Evolutionary conservation across 495 filamentous ascomycete genomes (phyloP), one percentile per base, ranked within the genome.

Genomic region (Trichocladium antarcticum): DNA sequence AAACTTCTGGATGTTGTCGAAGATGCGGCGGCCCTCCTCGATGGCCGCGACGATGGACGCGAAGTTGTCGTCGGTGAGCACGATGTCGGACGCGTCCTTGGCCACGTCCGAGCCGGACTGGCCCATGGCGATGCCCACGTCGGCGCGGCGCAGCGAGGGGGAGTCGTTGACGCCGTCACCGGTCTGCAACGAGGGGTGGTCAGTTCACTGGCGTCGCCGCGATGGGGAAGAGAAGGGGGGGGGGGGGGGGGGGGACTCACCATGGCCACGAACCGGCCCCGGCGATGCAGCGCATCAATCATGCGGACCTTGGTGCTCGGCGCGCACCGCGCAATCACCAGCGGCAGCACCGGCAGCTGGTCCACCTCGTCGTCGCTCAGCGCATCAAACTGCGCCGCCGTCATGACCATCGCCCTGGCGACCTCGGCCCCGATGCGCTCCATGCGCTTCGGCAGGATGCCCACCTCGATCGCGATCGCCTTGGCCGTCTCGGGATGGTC

Each of bases 71-170:
- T 92, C 85, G 1, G 87, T 87, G 4, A 93, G 67, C 2, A 93
- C 85, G 58, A 93, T 88, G 57, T 89, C 86, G 0, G 84, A 80
- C 0, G 87, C 87, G 24, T 84, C 84, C 58, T 89, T 93, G 15
- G 88, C 89, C 2, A 94, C 88, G 54, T 94, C 89, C 15, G 83
- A 87, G 2, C 88, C 89, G 38, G 83, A 74, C 44, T 82, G 74
- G 9, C 85, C 85, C 84, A 90, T 89, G 24, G 85, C 86, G 46
- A 92, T 92, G 16, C 86, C 86, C 3, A 89, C 84, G 54, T 92
- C 86, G 3, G 87, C 83, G 40, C 78, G 73, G 32, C 81, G 80
- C 10, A 93, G 68, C 3, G 83, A 83, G 0, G 87, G 87, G 0
- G 83, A 82, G 52, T 93, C 86, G 54, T 93, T 93, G 29, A 93